phyloP scores from a whole-genome alignment of 2,329 filamentous ascomycete species.

The Didymella arachidicola region DNA sequence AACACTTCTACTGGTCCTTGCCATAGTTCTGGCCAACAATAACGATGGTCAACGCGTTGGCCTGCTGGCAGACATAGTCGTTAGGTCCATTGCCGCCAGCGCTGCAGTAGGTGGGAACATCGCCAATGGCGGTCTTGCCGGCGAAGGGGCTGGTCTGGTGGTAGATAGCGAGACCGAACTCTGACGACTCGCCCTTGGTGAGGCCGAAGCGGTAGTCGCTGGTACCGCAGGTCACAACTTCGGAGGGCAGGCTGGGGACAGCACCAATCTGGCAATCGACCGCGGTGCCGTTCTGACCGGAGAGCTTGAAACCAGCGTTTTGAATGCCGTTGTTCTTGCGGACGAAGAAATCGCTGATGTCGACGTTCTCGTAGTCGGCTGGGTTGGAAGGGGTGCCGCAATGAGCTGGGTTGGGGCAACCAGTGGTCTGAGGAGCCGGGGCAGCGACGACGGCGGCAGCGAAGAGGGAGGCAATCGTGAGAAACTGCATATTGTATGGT shows the following conservation, averaged over 20 bases:
- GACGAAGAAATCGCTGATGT: constrained; percentile 30
- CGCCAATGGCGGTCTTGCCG: constrained; percentile 23
- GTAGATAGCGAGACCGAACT: constrained; percentile 26
- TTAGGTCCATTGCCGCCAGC: constrained; percentile 30
- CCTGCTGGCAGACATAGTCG: constrained; percentile 33
- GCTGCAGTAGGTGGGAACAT: constrained; percentile 30
- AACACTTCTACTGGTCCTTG: constrained; percentile 4
- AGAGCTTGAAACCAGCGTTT: constrained; percentile 31
- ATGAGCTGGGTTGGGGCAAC: constrained; percentile 36
- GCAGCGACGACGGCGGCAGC: constrained; percentile 29
- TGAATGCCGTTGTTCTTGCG: constrained; percentile 33
- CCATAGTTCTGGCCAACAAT: constrained; percentile 7
- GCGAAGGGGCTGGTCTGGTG: constrained; percentile 23
- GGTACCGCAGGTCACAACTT: constrained; percentile 26
- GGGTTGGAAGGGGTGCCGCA: constrained; percentile 22
- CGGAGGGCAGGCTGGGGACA: constrained; percentile 24
- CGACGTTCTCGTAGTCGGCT: constrained; percentile 30
- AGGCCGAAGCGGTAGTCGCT: constrained; percentile 31
- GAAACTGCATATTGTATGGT: constrained; percentile 29
- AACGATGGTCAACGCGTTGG: constrained; percentile 21
- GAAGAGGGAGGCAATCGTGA: constrained; percentile 31
- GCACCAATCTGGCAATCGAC: constrained; percentile 22
- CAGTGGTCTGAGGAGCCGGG: constrained; percentile 29
- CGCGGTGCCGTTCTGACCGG: constrained; percentile 27
- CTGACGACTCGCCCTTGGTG: constrained; percentile 11